Evolutionary conservation across 371 early-diverging fungal species (phyloP).

Genomic region (Umbelopsis sp.): DNA sequence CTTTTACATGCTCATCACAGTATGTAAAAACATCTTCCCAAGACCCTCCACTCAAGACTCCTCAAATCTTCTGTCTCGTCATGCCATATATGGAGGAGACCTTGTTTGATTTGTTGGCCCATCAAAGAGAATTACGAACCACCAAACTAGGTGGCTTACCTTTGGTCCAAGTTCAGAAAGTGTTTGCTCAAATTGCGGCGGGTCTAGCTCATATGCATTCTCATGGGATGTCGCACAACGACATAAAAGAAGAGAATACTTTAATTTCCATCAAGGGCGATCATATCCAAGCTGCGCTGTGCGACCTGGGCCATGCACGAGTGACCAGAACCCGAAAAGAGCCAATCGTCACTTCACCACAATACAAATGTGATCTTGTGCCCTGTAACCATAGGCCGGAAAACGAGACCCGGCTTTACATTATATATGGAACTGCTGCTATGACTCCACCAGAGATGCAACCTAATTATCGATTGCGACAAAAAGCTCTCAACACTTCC

Average conservation of each 20-base stretch:
- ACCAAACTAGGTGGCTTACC: constrained; percentile 19
- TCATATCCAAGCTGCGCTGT: constrained; percentile 15
- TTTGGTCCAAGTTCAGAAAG: background rate
- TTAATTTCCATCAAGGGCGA: constrained; percentile 19
- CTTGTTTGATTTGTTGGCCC: constrained; percentile 17
- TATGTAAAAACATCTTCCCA: background rate
- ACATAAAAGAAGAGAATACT: constrained; percentile 21
- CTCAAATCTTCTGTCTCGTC: constrained; percentile 16
- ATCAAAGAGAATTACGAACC: constrained; percentile 8
- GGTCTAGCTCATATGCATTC: constrained; percentile 16
- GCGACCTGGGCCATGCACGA: constrained; percentile 22
- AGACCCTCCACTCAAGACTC: constrained; percentile 16
- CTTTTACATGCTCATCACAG: constrained; percentile 19
- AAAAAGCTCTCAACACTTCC: background rate
- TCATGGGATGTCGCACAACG: constrained; percentile 17
- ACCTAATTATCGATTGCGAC: constrained; percentile 15
- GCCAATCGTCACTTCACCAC: constrained; percentile 6
- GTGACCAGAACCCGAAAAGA: constrained; percentile 15
- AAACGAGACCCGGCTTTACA: constrained; percentile 7
- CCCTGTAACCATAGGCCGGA: constrained; percentile 14
- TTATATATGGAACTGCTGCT: constrained; percentile 20
- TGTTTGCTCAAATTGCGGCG: constrained; percentile 18
- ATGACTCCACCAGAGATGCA: constrained; percentile 24
- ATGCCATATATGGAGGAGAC: constrained; percentile 20
- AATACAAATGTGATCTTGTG: constrained; percentile 16